These are phyloP conservation scores for Groenewaldozyma auringiensis DNA, from an alignment of 1,139 yeast genomes.

Conservation along the genomic window DNA sequence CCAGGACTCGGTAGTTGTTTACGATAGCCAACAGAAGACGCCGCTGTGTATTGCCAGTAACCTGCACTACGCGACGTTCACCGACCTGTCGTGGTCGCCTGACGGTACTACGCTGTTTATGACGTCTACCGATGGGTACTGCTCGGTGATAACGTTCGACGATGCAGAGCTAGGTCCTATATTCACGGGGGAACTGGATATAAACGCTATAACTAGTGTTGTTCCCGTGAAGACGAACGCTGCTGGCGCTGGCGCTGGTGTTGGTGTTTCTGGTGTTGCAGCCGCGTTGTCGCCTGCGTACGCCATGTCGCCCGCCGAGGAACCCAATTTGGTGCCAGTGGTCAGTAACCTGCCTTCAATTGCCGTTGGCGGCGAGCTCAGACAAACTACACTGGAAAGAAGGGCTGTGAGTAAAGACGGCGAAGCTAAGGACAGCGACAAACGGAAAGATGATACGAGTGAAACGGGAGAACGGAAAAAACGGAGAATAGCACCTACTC, in stretches of 20 bases:
- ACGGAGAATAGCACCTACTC: slow-evolving; percentile 42
- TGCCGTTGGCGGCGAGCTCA: slow-evolving; percentile 11
- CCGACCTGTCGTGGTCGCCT: slow-evolving; percentile 78
- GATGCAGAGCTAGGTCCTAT: slow-evolving; percentile 46
- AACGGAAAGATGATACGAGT: neutral
- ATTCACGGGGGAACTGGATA: slow-evolving; percentile 12
- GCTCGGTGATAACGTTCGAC: slow-evolving; percentile 57
- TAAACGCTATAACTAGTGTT: slow-evolving; percentile 4
- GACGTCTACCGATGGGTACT: slow-evolving; percentile 92
- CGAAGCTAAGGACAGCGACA: neutral
- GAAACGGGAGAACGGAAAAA: slow-evolving; percentile 29
- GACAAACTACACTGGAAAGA: neutral
- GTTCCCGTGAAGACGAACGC: neutral
- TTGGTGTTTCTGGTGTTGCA: slow-evolving; percentile 8
- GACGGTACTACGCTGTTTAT: slow-evolving; percentile 68
- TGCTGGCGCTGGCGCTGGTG: slow-evolving; percentile 1
- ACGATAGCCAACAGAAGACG: slow-evolving; percentile 60
- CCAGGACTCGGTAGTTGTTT: slow-evolving; percentile 74
- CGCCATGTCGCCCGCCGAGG: slow-evolving; percentile 6
- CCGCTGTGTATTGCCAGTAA: slow-evolving; percentile 74
- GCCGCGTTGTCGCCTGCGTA: slow-evolving; percentile 6
- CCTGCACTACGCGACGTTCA: slow-evolving; percentile 78
- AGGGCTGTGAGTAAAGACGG: neutral
- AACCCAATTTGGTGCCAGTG: slow-evolving; percentile 15
- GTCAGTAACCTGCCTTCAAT: slow-evolving; percentile 20